Conservation (phyloP, 306 rosid species). For the Carpinus viminea region DNA sequence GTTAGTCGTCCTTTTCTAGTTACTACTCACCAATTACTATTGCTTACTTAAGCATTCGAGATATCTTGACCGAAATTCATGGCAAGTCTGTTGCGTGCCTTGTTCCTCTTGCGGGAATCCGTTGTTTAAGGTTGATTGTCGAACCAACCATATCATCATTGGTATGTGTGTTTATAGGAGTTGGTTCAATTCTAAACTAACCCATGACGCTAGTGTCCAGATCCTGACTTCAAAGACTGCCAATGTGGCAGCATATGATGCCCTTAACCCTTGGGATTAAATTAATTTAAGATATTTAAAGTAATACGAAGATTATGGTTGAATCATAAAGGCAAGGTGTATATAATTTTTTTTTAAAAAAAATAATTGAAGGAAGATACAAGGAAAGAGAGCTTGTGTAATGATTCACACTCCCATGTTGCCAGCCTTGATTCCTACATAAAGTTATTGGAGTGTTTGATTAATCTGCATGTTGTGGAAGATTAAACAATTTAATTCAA, state of each 20-base stretch:
- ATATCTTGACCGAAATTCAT: too few relatives aligned
- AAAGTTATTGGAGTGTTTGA: constrained; percentile 7
- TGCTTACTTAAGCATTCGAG: too few relatives aligned
- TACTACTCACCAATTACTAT: too few relatives aligned
- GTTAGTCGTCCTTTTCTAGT: too few relatives aligned
- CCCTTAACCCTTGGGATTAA: background rate
- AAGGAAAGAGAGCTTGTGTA: background rate
- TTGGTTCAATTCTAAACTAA: background rate
- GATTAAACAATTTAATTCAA: background rate
- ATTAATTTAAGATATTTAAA: background rate
- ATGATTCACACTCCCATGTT: constrained; percentile 19
- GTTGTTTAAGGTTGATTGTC: too few relatives aligned
- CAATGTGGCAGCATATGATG: constrained; percentile 22
- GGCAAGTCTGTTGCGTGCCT: too few relatives aligned
- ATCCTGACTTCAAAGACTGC: background rate
- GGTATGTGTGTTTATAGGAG: background rate
- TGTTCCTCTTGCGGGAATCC: too few relatives aligned
- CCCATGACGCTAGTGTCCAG: background rate
- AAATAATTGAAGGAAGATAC: background rate
- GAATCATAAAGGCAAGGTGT: background rate
- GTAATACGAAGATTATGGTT: background rate
- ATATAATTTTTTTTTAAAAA: background rate
- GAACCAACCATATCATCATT: too few relatives aligned
- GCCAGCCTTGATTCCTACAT: constrained; percentile 34
- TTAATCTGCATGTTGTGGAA: constrained; percentile 2